phyloP scores from a whole-genome alignment of 2,329 filamentous ascomycete species.

The Neonectria magnoliae region DNA sequence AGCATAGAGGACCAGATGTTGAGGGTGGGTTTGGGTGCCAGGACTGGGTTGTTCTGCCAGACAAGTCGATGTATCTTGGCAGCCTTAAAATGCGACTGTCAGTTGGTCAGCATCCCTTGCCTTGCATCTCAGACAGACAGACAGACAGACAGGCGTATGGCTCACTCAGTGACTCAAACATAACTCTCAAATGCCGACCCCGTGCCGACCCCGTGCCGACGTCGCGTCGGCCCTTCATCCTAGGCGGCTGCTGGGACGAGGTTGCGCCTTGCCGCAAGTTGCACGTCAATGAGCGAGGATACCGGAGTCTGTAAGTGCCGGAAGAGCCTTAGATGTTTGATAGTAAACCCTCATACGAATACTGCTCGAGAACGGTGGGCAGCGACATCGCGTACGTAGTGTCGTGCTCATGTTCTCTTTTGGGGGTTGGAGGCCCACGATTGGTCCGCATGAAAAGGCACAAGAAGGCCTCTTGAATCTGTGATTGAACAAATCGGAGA shows the following conservation, averaged over 20 bases:
- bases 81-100: slow-evolving; percentile 11
- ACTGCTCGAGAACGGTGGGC: slow-evolving; percentile 30
- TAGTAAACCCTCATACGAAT: not conserved
- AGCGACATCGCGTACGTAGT: slow-evolving; percentile 27
- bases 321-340: slow-evolving; percentile 23
- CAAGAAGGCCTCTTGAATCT: slow-evolving; percentile 34
- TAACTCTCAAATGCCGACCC: not conserved
- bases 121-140: slow-evolving; percentile 6
- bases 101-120: slow-evolving; percentile 23
- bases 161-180: not conserved
- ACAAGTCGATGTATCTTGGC: slow-evolving; percentile 2
- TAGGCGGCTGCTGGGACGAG: slow-evolving; percentile 4
- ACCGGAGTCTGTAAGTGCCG: slow-evolving; percentile 2
- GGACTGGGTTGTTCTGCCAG: slow-evolving; percentile 1
- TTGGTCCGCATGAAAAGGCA: slow-evolving; percentile 36
- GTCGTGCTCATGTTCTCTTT: slow-evolving; percentile 16
- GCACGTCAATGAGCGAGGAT: slow-evolving; percentile 12
- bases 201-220: not conserved
- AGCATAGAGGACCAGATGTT: not conserved
- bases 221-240: slow-evolving; percentile 14
- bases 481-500: slow-evolving; percentile 42
- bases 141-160: too few species aligned
- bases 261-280: not conserved
- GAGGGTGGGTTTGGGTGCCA: slow-evolving; percentile 1
- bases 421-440: slow-evolving; percentile 23